Conservation (phyloP, 2,329 filamentous ascomycete genomes). For the Colletotrichum plurivorum region DNA sequence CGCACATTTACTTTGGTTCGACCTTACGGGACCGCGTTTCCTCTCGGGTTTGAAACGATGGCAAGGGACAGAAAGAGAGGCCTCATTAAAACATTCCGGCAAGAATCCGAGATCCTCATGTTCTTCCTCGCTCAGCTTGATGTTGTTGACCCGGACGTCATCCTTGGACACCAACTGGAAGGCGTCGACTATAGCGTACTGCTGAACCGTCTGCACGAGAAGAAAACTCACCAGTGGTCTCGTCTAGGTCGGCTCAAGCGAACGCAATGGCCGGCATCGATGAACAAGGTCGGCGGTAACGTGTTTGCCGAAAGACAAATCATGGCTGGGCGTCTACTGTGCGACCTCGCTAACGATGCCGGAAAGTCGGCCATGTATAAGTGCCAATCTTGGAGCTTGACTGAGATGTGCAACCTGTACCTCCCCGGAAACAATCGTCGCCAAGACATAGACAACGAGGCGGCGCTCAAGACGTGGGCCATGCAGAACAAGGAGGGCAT, state of each 20-base stretch:
- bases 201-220: conserved; percentile 87
- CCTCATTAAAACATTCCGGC: conserved; percentile 84
- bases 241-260: conserved; percentile 89
- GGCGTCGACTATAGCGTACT: conserved; percentile 96
- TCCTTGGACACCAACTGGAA: conserved; percentile 95
- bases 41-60: conserved; percentile 87
- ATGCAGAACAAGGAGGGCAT: conserved; percentile 82
- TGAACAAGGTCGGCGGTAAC: conserved; percentile 87
- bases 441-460: conserved; percentile 90
- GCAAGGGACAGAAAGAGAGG: conserved; percentile 80
- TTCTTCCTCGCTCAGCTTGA: conserved; percentile 93
- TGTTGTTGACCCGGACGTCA: conserved; percentile 90
- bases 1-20: conserved; percentile 94
- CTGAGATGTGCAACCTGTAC: conserved; percentile 96
- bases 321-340: conserved; percentile 89
- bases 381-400: conserved; percentile 97
- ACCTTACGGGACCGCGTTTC: conserved; percentile 79
- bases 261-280: conserved; percentile 86
- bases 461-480: conserved; percentile 88
- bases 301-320: conserved; percentile 95
- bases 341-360: conserved; percentile 95
- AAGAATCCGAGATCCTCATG: conserved; percentile 86
- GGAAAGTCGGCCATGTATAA: conserved; percentile 98
- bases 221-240: conserved; percentile 95
- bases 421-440: conserved; percentile 80